These are phyloP conservation scores for Endoconidiophora laricicola DNA, from an alignment of 2,329 filamentous ascomycete species.

Conservation along the genomic window DNA sequence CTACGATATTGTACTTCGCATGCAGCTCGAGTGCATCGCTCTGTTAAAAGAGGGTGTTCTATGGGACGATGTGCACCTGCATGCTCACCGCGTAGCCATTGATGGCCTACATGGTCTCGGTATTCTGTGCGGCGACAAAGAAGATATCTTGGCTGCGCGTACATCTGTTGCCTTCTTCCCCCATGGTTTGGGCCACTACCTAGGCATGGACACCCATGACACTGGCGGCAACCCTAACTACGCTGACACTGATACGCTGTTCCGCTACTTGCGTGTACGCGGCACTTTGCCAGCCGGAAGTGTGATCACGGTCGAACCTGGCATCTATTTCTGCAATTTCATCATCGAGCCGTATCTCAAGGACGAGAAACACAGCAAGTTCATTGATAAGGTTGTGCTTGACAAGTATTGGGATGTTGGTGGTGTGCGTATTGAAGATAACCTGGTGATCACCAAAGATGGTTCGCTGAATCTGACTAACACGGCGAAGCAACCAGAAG, in stretches of 20 bases:
- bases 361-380: conserved; percentile 54
- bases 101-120: conserved; percentile 61
- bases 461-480: conserved; percentile 60
- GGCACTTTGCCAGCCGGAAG: conserved; percentile 58
- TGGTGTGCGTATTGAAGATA: conserved; percentile 55
- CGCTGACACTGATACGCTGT: conserved; percentile 65
- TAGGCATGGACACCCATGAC: conserved; percentile 88
- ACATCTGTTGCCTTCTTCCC: conserved; percentile 87
- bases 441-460: conserved; percentile 52
- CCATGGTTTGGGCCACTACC: conserved; percentile 77
- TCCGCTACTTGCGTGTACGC: conserved; percentile 70
- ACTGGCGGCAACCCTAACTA: conserved; percentile 65
- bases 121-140: conserved; percentile 49
- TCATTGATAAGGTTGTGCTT: conserved; percentile 57
- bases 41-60: conserved; percentile 55
- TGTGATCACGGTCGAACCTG: conserved; percentile 90
- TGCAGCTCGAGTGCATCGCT: conserved; percentile 66
- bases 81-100: conserved; percentile 69
- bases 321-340: conserved; percentile 81
- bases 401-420: conserved; percentile 71
- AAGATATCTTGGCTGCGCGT: conserved; percentile 58
- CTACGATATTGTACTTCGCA: conserved; percentile 69
- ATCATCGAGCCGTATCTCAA: conserved; percentile 69
- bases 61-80: conserved; percentile 69
- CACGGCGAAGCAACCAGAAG: conserved; percentile 49